Conservation (phyloP, 306 rosid genomes). For the Vigna radiata region DNA sequence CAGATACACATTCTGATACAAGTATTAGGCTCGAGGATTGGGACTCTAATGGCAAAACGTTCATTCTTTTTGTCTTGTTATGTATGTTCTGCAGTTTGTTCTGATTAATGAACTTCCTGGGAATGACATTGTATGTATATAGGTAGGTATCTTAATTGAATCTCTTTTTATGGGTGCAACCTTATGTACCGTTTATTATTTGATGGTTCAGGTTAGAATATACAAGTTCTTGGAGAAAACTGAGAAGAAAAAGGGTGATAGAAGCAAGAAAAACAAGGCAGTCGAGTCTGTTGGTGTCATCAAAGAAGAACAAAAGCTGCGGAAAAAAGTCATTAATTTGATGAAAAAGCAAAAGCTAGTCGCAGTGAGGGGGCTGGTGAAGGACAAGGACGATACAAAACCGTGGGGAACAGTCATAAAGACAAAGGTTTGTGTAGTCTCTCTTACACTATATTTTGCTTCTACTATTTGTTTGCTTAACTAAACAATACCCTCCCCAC, state of each 20-base stretch:
- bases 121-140: constrained; percentile 23
- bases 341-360: constrained; percentile 78
- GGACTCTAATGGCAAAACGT: background rate
- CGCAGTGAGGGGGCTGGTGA: constrained; percentile 62
- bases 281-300: constrained; percentile 39
- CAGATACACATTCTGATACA: background rate
- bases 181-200: constrained; percentile 43
- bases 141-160: constrained; percentile 2
- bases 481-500: constrained; percentile 3
- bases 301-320: constrained; percentile 70
- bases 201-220: constrained; percentile 76
- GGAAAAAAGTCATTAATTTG: constrained; percentile 76
- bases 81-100: constrained; percentile 33
- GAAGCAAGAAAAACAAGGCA: constrained; percentile 54
- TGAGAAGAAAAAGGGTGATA: constrained; percentile 57
- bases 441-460: constrained; percentile 28
- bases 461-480: constrained; percentile 34
- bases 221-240: constrained; percentile 75
- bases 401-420: constrained; percentile 74
- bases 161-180: constrained; percentile 27
- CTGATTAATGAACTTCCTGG: constrained; percentile 24
- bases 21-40: constrained; percentile 14
- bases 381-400: constrained; percentile 58
- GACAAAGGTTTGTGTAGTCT: constrained; percentile 70
- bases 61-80: constrained; percentile 6